Evolutionary conservation across 768 basidiomycete genomes (phyloP), one percentile per base, ranked within the genome.

Genomic region (Holtermannia corniformis): DNA sequence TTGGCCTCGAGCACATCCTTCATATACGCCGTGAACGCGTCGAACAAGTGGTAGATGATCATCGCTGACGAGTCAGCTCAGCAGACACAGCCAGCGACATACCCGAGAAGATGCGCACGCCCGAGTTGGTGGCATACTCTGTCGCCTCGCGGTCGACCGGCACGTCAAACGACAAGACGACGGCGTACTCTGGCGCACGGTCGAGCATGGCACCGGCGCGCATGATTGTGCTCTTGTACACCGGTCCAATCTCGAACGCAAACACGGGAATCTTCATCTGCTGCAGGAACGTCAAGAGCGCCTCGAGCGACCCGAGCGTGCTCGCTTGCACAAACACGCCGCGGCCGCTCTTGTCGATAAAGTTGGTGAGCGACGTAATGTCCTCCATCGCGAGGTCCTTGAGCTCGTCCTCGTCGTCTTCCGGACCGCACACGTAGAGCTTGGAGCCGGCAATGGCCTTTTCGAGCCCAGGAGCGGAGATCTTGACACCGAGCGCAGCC

Each of bases 261-360:
- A 87, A 88, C 2, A 99, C 93, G 1, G 95, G 93, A 58, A 97
- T 97, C 76, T 97, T 93, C 80, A 86, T 90, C 50, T 76, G 75
- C 74, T 87, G 86, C 68, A 99, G 77, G 83, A 97, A 97, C 61
- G 96, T 93, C 46, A 99, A 78, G 51, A 99, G 76, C 1, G 95
- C 95, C 72, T 99, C 95, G 37, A 99, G 79, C 12, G 95, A 95
- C 54, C 95, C 95, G 40, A 99, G 81, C 3, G 95, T 99, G 49
- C 87, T 91, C 3, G 95, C 89, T 70, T 97, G 95, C 11, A 99
- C 95, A 63, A 87, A 95, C 54, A 99, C 93, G 58, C 95, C 95
- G 25, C 84, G 82, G n/a, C 91, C 93, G 3, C 85, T 85, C 73
- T 90, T 92, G 76, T 93, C 90, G 66, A 96, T 86, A 61, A 82